These are phyloP conservation scores for Dentipellis sp. DNA, from an alignment of 768 basidiomycete genomes.

Conservation along the genomic window DNA sequence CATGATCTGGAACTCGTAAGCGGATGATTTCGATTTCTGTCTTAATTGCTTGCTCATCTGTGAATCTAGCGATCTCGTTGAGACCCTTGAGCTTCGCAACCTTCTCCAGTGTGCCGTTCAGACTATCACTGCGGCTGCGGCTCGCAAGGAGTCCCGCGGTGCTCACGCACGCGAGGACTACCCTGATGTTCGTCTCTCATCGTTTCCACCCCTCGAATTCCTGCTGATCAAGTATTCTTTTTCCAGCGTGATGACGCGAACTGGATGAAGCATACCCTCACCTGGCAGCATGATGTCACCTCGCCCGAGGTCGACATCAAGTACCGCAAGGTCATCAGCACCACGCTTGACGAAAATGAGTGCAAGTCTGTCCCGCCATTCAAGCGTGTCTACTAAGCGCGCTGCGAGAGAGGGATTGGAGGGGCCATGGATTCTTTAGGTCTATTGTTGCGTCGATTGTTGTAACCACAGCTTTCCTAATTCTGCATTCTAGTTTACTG, in stretches of 20 bases:
- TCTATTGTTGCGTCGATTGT: background rate
- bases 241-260: slow-evolving; percentile 78
- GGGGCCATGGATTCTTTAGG: background rate
- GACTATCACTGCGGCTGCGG: slow-evolving; percentile 87
- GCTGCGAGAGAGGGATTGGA: background rate
- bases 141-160: slow-evolving; percentile 95
- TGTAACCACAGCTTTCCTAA: background rate
- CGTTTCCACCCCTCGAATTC: background rate
- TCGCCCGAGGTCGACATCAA: slow-evolving; percentile 81
- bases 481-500: background rate
- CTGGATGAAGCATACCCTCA: slow-evolving; percentile 95
- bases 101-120: slow-evolving; percentile 92
- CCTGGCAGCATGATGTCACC: slow-evolving; percentile 75
- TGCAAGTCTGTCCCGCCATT: slow-evolving; percentile 97
- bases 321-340: slow-evolving; percentile 80
- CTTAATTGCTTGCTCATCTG: background rate
- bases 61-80: slow-evolving; percentile 76
- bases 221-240: background rate
- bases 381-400: slow-evolving; percentile 81
- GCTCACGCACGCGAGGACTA: slow-evolving; percentile 98
- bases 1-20: slow-evolving; percentile 99
- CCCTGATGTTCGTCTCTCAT: slow-evolving; percentile 58
- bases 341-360: slow-evolving; percentile 90
- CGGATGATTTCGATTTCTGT: slow-evolving; percentile 9
- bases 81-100: slow-evolving; percentile 96